Evolutionary conservation across 345 rosid genomes (phyloP), one percentile per base, ranked within the genome.

Genomic region (Populus pruinosa): DNA sequence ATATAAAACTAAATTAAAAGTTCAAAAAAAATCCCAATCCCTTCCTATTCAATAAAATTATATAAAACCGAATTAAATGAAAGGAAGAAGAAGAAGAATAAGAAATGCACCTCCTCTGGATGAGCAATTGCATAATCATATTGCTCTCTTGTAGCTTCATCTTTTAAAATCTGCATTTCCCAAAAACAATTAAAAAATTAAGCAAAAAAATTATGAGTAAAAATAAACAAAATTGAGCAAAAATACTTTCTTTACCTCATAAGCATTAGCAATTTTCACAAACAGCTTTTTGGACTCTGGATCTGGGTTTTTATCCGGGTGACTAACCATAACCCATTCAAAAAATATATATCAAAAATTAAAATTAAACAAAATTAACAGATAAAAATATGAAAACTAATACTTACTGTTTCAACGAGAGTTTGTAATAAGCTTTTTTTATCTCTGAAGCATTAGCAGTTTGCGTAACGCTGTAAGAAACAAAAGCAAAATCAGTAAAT

Each of bases 251-350:
- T 56, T 59, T 83, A 91, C 98, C 98, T 96, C 99, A 65, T 96
- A 96, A 78, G 99, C 99, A 87, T 90, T 96, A 11, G 98, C 99
- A 39, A 96, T 85, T 86, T 96, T 96, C 75, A 92, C 98, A 77
- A 96, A 96, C 23, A 87, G 72, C 87, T 92, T 96, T 81, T 72
- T 89, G 29, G 98, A 96, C 76, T 96, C 98, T 39, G 98, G 98
- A 92, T 96, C 99, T 10, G 98, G 98, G 72, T 91, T 93, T 82
- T 96, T 96, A 83, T 96, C 99, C 31, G 99, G 99, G 66, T 96
- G 99, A 74, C 98, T 95, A 62, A 55, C 69, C 80, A 64, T 49
- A 44, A 44, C 50, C 50, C 50, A 44, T 73, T 59, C 47, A 36
- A 21, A 64, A 8, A 49, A 33, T 18, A 61, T 11, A 8, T 63